Evolutionary conservation across 202 grass and related monocot genomes (phyloP).

Genomic region (Zoysia matrella): DNA sequence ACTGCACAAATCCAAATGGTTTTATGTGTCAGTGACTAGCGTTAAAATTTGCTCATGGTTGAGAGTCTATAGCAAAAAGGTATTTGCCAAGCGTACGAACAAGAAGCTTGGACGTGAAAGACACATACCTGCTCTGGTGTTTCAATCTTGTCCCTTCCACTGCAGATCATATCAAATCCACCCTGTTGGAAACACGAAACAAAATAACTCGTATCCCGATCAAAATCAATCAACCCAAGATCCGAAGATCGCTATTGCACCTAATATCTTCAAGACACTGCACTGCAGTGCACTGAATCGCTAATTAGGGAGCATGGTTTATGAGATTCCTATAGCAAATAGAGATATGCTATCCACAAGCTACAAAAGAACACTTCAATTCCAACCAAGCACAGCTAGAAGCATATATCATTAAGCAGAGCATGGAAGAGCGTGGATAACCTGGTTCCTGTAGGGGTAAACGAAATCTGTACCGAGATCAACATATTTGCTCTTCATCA

Average conservation of each 20-base stretch:
- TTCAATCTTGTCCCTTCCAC: constrained; percentile 76
- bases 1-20: constrained; percentile 45
- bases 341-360: background rate
- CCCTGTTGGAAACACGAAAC: constrained; percentile 42
- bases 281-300: too few species aligned
- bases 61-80: constrained; percentile 16
- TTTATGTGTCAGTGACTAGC: background rate
- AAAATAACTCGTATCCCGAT: background rate
- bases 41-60: background rate
- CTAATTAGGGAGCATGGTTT: background rate
- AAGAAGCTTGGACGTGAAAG: background rate
- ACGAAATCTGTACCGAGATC: constrained; percentile 57
- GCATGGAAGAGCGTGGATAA: background rate
- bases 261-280: background rate
- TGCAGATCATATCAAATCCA: constrained; percentile 79
- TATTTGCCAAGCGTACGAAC: background rate
- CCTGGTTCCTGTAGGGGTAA: constrained; percentile 76
- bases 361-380: background rate
- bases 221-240: background rate
- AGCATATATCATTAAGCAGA: background rate
- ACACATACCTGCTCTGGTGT: constrained; percentile 60
- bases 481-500: constrained; percentile 73
- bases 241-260: background rate
- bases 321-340: too few species aligned
- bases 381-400: background rate